Conservation (phyloP, 2,329 filamentous ascomycete genomes). For the Fusarium sp. region DNA sequence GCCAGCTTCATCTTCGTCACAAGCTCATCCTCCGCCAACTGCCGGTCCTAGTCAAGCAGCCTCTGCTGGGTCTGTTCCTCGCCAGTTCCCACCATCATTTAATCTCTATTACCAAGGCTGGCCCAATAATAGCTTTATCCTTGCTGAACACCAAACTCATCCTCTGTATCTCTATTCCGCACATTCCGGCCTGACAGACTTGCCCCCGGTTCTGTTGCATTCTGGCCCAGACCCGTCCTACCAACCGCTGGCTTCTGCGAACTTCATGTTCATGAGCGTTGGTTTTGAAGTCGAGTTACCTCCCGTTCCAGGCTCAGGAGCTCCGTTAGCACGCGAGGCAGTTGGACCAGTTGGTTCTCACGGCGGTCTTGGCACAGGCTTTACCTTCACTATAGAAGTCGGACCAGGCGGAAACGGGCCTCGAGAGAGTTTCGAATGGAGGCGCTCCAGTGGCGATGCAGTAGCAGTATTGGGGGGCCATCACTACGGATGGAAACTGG, state of each 20-base stretch:
- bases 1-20: constrained; percentile 5
- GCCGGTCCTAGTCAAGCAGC: constrained; percentile 12
- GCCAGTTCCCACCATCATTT: constrained; percentile 42
- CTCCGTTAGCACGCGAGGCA: constrained; percentile 25
- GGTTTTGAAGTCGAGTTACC: constrained; percentile 42
- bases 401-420: constrained; percentile 31
- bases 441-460: constrained; percentile 35
- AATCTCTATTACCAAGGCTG: constrained; percentile 38
- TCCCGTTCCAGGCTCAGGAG: constrained; percentile 30
- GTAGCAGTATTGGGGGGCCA: constrained; percentile 33
- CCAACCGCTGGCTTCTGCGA: constrained; percentile 41
- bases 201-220: constrained; percentile 41
- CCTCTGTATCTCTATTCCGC: constrained; percentile 41
- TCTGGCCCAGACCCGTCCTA: constrained; percentile 37
- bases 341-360: constrained; percentile 20
- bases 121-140: constrained; percentile 10
- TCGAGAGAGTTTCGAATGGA: constrained; percentile 46
- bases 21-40: background rate
- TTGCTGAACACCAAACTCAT: constrained; percentile 40
- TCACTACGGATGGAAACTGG: constrained; percentile 43
- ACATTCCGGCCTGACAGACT: constrained; percentile 26
- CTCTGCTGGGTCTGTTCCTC: constrained; percentile 9
- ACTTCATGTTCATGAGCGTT: constrained; percentile 24
- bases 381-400: constrained; percentile 39
- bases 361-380: constrained; percentile 22